phyloP scores from a whole-genome alignment of 257 asterid genomes.

The Marsdenia floribunda region DNA sequence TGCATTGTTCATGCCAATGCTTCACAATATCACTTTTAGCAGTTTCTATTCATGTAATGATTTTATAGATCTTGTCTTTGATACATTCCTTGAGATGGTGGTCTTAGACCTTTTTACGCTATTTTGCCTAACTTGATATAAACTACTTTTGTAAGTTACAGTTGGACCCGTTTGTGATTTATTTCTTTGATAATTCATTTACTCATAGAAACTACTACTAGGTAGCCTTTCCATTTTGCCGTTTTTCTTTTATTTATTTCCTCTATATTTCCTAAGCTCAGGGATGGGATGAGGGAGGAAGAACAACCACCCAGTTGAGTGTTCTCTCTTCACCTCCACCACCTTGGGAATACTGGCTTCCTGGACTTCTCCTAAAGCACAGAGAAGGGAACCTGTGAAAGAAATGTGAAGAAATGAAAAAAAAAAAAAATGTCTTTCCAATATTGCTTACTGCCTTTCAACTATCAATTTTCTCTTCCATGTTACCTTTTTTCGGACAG shows the following conservation, averaged over 20 bases:
- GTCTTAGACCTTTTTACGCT: not conserved
- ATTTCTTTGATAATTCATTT: not conserved
- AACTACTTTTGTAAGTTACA: not conserved
- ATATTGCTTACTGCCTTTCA: slow-evolving; percentile 1
- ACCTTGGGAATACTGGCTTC: slow-evolving; percentile 9
- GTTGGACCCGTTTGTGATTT: not conserved
- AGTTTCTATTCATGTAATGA: not conserved
- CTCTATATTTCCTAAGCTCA: slow-evolving; percentile 17
- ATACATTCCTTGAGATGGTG: not conserved
- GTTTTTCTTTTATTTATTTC: slow-evolving; percentile 21
- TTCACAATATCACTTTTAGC: not conserved
- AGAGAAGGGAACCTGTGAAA: not conserved
- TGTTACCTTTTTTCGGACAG: not conserved
- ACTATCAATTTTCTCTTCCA: not conserved
- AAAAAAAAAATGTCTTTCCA: not conserved
- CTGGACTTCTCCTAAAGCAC: not conserved
- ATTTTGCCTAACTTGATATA: not conserved
- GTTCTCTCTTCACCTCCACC: slow-evolving; percentile 8
- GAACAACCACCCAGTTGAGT: slow-evolving; percentile 23
- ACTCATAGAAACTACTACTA: not conserved
- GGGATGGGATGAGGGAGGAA: slow-evolving; percentile 22
- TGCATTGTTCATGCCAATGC: not conserved
- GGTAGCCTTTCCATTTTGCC: slow-evolving; percentile 4
- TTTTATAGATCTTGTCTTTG: not conserved
- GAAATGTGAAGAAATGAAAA: not conserved